These are phyloP conservation scores for Papilionanthe hybrid DNA, from an alignment of 116 monocot species.

Conservation along the genomic window DNA sequence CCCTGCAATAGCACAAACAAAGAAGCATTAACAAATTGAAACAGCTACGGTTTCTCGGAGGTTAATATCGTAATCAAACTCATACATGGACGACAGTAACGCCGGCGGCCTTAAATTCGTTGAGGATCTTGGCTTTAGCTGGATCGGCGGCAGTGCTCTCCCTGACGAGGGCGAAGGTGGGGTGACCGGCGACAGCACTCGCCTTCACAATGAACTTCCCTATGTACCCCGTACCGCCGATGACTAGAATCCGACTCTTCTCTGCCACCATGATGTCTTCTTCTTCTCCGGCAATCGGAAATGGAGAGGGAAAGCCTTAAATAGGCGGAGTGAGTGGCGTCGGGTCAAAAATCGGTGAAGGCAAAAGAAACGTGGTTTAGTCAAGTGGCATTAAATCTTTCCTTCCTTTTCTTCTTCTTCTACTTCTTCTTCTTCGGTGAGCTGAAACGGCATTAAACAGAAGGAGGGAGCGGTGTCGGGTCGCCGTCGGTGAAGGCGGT, in stretches of 20 bases:
- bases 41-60: background rate
- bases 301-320: background rate
- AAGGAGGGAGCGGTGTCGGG: no score
- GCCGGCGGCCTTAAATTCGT: constrained; percentile 8
- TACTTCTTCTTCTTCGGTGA: no score
- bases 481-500: no score
- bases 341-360: no score
- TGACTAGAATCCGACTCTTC: constrained; percentile 8
- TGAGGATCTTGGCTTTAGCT: constrained; percentile 2
- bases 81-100: constrained; percentile 6
- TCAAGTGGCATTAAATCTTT: no score
- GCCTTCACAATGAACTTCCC: constrained; percentile 13
- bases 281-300: background rate
- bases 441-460: no score
- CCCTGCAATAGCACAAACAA: constrained; percentile 10
- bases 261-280: background rate
- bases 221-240: constrained; percentile 17
- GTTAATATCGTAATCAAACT: background rate
- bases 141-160: constrained; percentile 5
- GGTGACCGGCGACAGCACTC: background rate
- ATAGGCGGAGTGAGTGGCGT: background rate
- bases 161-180: constrained; percentile 19
- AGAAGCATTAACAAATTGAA: background rate
- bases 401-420: no score
- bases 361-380: no score